These are phyloP conservation scores for Tolypocladium tundrense DNA, from an alignment of 2,329 filamentous ascomycete genomes.

Conservation along the genomic window DNA sequence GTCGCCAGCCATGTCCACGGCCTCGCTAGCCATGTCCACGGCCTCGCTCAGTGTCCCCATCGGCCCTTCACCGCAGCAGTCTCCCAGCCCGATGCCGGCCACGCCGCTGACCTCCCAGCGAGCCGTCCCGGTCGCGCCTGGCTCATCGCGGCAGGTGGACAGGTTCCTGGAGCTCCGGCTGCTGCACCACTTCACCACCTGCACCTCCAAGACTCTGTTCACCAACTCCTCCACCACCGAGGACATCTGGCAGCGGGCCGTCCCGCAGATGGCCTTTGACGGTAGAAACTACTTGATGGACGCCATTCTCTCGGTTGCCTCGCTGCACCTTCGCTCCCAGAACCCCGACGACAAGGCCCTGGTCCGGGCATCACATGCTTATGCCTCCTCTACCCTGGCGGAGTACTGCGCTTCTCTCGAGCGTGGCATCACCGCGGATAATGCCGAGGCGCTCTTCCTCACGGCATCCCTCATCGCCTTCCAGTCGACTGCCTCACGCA, in stretches of 20 bases:
- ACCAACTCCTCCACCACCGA: conserved; percentile 40
- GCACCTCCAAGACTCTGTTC: conserved; percentile 50
- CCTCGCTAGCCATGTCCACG: conserved; percentile 10
- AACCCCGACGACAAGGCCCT: conserved; percentile 48
- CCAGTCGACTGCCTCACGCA: conserved; percentile 52
- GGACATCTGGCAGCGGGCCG: conserved; percentile 48
- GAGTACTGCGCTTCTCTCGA: conserved; percentile 49
- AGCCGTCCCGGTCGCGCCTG: conserved; percentile 11
- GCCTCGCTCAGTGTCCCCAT: conserved; percentile 11
- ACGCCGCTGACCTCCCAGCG: not conserved
- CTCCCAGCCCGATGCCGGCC: not conserved
- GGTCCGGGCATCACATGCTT: conserved; percentile 52
- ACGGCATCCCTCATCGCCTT: conserved; percentile 57
- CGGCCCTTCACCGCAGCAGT: conserved; percentile 6
- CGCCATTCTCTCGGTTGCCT: conserved; percentile 53
- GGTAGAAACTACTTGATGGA: conserved; percentile 50
- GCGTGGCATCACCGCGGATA: conserved; percentile 44
- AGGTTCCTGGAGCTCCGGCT: conserved; percentile 50
- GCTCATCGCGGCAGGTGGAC: conserved; percentile 25
- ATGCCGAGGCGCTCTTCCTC: conserved; percentile 53
- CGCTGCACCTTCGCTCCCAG: conserved; percentile 49
- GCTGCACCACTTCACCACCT: conserved; percentile 54
- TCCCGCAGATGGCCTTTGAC: conserved; percentile 51
- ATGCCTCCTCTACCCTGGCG: conserved; percentile 53
- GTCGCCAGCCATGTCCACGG: conserved; percentile 7